These are phyloP conservation scores for Hypoxylon sp. DNA, from an alignment of 2,329 filamentous ascomycete genomes.

Conservation along the genomic window DNA sequence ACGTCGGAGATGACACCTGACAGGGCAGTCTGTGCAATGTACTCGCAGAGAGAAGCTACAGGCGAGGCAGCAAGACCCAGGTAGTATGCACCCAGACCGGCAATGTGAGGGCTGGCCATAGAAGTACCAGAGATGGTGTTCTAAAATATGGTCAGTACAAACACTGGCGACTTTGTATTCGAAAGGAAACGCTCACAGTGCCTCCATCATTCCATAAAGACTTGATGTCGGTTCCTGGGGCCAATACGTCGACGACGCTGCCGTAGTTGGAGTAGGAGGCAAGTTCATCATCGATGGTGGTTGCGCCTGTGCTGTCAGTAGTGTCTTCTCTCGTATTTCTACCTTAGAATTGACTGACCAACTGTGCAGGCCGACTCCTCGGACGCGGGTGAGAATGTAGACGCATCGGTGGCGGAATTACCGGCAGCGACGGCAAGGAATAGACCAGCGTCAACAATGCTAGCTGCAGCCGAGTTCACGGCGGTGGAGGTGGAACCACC, in stretches of 20 bases:
- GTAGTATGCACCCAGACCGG: slow-evolving; percentile 70
- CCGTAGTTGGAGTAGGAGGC: slow-evolving; percentile 65
- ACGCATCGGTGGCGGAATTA: slow-evolving; percentile 58
- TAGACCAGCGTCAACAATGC: slow-evolving; percentile 60
- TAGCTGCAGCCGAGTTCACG: slow-evolving; percentile 63
- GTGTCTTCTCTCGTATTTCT: too few species aligned
- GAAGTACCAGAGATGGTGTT: slow-evolving; percentile 67
- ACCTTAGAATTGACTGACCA: too few species aligned
- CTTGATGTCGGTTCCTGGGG: slow-evolving; percentile 57
- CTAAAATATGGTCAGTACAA: slow-evolving; percentile 46
- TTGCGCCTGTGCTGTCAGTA: too few species aligned
- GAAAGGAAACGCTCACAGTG: slow-evolving; percentile 3
- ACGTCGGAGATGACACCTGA: slow-evolving; percentile 54
- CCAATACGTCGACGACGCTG: slow-evolving; percentile 56
- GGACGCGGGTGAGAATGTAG: slow-evolving; percentile 61
- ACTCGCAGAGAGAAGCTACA: slow-evolving; percentile 56
- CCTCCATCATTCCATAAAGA: slow-evolving; percentile 53
- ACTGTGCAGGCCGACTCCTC: slow-evolving; percentile 64
- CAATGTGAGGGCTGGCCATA: slow-evolving; percentile 71
- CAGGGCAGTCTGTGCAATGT: slow-evolving; percentile 55
- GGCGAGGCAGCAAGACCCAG: slow-evolving; percentile 56
- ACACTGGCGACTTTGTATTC: background rate
- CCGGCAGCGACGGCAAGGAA: slow-evolving; percentile 67
- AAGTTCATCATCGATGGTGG: slow-evolving; percentile 54
- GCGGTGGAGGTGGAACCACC: slow-evolving; percentile 59